Evolutionary conservation across 2,329 filamentous ascomycete genomes (phyloP), one percentile per base, ranked within the genome.

Genomic region (Dactylellina sp.): DNA sequence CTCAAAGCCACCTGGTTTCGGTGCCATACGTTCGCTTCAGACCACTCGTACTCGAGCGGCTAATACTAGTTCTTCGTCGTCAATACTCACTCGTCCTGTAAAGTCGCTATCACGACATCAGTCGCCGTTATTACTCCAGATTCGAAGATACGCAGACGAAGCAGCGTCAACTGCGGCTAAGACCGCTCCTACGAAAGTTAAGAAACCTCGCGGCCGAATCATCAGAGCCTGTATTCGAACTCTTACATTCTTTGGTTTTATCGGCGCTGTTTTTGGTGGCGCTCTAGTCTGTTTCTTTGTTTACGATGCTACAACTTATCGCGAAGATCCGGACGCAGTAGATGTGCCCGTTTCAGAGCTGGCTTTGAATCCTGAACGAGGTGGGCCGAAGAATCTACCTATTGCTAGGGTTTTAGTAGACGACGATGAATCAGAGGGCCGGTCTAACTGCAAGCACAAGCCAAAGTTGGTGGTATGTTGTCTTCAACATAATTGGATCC

Each of bases 361-460:
- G 37, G 95, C 95, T 0, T 83, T 99, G 60, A 89, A 88, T 66
- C 95, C 95, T 0, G 87, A 89, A 76, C 86, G 86, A 71, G 95
- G 95, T 63, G 95, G 95, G 0, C 93, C 94, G 0, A 98, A 99
- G 85, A 97, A 99, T 79, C 83, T 99, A 35, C 95, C 94, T 0
- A 95, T 99, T 71, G 89, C 91, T 18, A 92, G 97, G 76, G 88
- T 91, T 22, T 87, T 93, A 75, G 89, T 99, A 42, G 93, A 97
- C 79, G 95, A 98, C 79, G 89, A 96, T 78, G 94, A 97, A 76
- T 88, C 83, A 59, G 87, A 89, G 12, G 86, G 87, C 65, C 93
- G 89, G 82, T 85, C 84, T 75, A 85, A 83, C 55, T 87, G 89
- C 80, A 95, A 92, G 82, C 87, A 93, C 79, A 99, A 99, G 84